phyloP scores from a whole-genome alignment of 257 asterid species.

The Rhazya stricta region DNA sequence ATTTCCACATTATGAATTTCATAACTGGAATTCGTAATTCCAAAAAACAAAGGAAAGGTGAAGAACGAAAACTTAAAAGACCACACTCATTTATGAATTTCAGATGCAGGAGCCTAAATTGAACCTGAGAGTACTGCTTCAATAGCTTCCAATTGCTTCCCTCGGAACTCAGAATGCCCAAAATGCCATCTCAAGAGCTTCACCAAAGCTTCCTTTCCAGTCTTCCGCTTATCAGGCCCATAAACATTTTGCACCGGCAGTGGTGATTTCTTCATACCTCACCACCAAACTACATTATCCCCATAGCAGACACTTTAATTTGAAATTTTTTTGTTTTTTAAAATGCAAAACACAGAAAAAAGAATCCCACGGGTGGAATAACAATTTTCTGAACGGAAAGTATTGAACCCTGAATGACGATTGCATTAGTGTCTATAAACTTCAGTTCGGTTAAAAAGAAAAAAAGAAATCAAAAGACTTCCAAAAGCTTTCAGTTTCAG shows the following conservation, averaged over 20 bases:
- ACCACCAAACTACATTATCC: slow-evolving; percentile 2
- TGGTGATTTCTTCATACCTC: slow-evolving; percentile 62
- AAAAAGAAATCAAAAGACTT: neutral
- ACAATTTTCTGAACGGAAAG: neutral
- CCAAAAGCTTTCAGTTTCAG: neutral
- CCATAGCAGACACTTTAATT: neutral
- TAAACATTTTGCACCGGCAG: slow-evolving; percentile 58
- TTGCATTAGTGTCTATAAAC: neutral
- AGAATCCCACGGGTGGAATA: neutral
- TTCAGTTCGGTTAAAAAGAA: neutral
- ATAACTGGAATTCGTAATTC: neutral
- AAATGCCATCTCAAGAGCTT: slow-evolving; percentile 97
- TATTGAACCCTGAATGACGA: neutral
- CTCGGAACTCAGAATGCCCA: slow-evolving; percentile 80
- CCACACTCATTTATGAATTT: neutral
- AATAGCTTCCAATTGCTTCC: slow-evolving; percentile 88
- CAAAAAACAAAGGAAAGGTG: neutral
- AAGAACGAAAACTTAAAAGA: neutral
- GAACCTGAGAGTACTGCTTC: slow-evolving; percentile 92
- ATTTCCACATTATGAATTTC: neutral
- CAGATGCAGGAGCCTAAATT: neutral
- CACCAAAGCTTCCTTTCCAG: slow-evolving; percentile 74
- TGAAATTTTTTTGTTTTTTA: neutral
- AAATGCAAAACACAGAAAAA: neutral
- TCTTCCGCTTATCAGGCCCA: slow-evolving; percentile 46